Conservation (phyloP, 345 rosid species). For the Rhodomyrtus tomentosa region DNA sequence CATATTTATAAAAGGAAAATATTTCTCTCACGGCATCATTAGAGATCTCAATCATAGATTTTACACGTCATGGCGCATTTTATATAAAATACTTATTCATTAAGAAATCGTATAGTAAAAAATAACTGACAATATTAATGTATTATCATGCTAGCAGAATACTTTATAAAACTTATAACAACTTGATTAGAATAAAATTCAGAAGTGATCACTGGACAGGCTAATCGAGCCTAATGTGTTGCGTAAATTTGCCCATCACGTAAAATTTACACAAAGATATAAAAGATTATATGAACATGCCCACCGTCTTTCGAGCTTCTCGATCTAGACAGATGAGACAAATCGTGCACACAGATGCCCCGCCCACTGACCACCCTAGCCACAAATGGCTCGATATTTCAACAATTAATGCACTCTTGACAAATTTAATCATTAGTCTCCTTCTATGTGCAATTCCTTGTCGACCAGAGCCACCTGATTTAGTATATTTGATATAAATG, state of each 20-base stretch:
- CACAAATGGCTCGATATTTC: not conserved
- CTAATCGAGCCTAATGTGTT: not conserved
- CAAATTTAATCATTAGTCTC: not conserved
- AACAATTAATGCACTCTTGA: not conserved
- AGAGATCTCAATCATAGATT: too few relatives aligned
- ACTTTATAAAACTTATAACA: too few relatives aligned
- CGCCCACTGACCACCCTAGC: not conserved
- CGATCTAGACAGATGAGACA: not conserved
- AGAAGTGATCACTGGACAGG: not conserved
- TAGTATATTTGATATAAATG: too few relatives aligned
- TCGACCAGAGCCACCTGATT: not conserved
- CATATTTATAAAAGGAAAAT: too few relatives aligned
- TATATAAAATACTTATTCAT: too few relatives aligned
- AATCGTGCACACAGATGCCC: not conserved
- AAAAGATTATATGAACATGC: not conserved
- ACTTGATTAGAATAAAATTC: too few relatives aligned
- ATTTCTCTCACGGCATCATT: too few relatives aligned
- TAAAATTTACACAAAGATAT: too few relatives aligned
- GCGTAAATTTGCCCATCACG: not conserved
- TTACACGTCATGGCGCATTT: too few relatives aligned
- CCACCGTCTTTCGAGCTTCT: not conserved
- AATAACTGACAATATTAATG: too few relatives aligned
- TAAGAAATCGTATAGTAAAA: too few relatives aligned
- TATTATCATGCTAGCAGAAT: too few relatives aligned
- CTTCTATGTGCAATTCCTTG: not conserved